Evolutionary conservation across 2,329 filamentous ascomycete genomes (phyloP).

Genomic region (Pseudopithomyces maydicus): DNA sequence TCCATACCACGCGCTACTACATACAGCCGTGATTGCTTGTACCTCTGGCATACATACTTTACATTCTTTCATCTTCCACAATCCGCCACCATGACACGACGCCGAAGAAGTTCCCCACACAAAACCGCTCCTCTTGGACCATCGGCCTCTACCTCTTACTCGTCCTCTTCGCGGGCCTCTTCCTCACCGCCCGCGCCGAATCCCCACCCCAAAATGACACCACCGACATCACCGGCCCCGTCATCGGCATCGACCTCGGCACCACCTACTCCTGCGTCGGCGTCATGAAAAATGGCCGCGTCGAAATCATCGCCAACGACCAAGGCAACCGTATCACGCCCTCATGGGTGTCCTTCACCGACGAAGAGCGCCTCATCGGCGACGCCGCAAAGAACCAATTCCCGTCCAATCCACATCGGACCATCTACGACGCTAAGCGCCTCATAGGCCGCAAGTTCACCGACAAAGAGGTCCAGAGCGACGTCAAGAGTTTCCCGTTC

Average conservation of each 20-base stretch:
- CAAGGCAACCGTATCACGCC: conserved; percentile 86
- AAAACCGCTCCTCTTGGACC: no score
- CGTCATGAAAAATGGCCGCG: conserved; percentile 94
- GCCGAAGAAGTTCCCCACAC: no score
- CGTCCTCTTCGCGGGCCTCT: background rate
- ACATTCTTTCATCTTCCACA: no score
- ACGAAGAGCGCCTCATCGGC: conserved; percentile 95
- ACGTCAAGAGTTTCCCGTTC: conserved; percentile 97
- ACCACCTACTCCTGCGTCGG: conserved; percentile 98
- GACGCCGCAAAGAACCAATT: conserved; percentile 97
- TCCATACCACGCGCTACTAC: no score
- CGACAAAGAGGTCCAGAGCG: conserved; percentile 90
- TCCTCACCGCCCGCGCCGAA: background rate
- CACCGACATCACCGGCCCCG: conserved; percentile 74
- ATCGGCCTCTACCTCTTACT: no score
- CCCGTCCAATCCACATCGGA: conserved; percentile 98
- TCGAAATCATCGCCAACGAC: conserved; percentile 93
- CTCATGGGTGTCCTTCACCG: conserved; percentile 93
- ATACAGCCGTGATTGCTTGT: no score
- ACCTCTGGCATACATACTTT: no score
- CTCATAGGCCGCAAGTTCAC: conserved; percentile 97
- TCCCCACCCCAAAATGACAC: background rate
- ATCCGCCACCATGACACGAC: no score
- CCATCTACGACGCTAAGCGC: conserved; percentile 97
- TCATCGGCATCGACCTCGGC: conserved; percentile 98